Conservation (phyloP, 2,329 filamentous ascomycete genomes). For the Pseudogymnoascus sp. region DNA sequence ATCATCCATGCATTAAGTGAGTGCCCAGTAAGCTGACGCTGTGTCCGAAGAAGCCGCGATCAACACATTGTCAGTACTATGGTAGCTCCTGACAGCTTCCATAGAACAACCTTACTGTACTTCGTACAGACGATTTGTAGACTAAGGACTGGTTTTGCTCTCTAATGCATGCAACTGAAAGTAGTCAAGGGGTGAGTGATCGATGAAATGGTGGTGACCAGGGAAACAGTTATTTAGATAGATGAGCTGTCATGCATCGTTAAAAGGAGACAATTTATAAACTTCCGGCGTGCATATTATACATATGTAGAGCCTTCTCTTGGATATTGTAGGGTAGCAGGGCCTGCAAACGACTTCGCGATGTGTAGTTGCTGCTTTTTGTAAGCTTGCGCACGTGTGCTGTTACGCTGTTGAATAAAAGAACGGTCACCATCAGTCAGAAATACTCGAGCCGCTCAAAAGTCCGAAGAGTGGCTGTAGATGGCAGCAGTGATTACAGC, state of each 20-base stretch:
- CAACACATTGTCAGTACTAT: background rate
- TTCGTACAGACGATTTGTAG: background rate
- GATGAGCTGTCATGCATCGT: background rate
- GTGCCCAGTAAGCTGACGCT: background rate
- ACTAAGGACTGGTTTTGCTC: background rate
- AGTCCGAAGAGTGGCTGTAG: too few relatives aligned
- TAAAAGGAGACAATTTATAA: background rate
- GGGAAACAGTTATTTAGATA: background rate
- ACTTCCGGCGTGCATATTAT: background rate
- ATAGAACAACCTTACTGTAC: background rate
- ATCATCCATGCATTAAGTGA: background rate
- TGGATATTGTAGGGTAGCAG: background rate
- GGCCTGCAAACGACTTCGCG: background rate
- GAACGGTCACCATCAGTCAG: too few relatives aligned
- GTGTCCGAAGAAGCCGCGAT: background rate
- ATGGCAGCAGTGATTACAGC: too few relatives aligned
- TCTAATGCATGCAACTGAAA: background rate
- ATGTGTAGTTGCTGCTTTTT: background rate
- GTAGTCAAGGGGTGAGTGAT: background rate
- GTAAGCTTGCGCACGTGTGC: too few relatives aligned
- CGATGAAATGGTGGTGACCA: background rate
- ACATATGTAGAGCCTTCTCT: background rate
- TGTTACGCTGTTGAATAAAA: too few relatives aligned
- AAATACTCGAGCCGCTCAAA: too few relatives aligned
- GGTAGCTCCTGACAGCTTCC: background rate